Base-by-base conservation (phyloP, 2,329 filamentous ascomycete species). In the Plectosphaerella plurivora region DNA sequence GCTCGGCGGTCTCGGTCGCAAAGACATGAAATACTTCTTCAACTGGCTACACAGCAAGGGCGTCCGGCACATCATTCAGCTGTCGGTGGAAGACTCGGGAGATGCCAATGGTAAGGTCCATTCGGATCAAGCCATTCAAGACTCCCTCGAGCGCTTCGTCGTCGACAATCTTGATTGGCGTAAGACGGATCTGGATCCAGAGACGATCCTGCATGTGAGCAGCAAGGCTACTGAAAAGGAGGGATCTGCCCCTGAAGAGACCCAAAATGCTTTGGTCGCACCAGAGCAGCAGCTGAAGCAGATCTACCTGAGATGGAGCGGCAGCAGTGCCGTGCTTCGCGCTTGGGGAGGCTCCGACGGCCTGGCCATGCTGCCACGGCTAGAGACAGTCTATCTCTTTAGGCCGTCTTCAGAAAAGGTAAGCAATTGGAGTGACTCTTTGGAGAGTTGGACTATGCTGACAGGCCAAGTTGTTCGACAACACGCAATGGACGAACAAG, bases 261-360 rank as follows among this genome's bases (percentile, higher is more conserved):
- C 10, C 37, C 16, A 39, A n/a, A 58, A 63, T 45, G 53, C 69
- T 5, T 50, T 60, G 10, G 55, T 70, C 1, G 37, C 14, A 12
- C 37, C 37, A 16, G 37, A 39, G 7, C 10, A 14, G 24, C 53
- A 49, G 36, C 18, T 41, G 24, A 57, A 60, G 20, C 59, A 63
- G 44, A 52, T 69, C 5, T 51, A 60, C 8, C 55, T 70, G 1
- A 63, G 64, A 36, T 68, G 61, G 60, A 63, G 60, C 46, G 65
- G 68, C 4, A 69, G 65, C 50, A 66, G 66, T 46, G 61, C 66
- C 4, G 60, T 68, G 7, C 55, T 70, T 8, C 54, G 60, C 15
- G 62, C 60, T 1, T 69, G 68, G 67, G 61, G 61, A 22, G 9
- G 16, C 15, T 14, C 10, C 3, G 61, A 58, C 2, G 66, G 65